Evolutionary conservation across 345 rosid genomes (phyloP), one percentile per base, ranked within the genome.

Genomic region (Aurinia saxatilis): DNA sequence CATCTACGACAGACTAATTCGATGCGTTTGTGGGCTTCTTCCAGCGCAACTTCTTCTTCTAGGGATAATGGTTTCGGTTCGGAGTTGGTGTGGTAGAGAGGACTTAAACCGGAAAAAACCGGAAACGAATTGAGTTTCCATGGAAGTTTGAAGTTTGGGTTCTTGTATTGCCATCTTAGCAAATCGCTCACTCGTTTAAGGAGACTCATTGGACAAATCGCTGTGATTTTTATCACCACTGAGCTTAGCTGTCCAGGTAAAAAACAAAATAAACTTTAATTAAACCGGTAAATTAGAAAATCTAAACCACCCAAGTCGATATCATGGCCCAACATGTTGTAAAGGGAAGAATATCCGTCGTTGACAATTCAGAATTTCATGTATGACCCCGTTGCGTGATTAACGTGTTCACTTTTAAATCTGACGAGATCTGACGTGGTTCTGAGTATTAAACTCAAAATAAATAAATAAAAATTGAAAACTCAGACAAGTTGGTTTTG

Each of bases 111-210:
- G 2, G 98, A 66, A 75, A 92, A 82, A 56, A 92, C 71, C 0
- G 98, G 88, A 3, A 86, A 67, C 2, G 80, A 44, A 48, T 76
- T 60, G 10, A 64, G 75, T 70, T 89, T 92, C 98, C 98, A 92
- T 1, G 93, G 84, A 23, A 89, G 91, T 37, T 72, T 67, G 46
- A 83, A 81, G 0, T 73, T 68, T 1, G 91, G 75, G 47, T 78
- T 68, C 57, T 64, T 82, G 60, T 85, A 67, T 66, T 92, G 86
- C 98, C 98, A 92, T 21, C 98, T 70, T 12, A 89, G 76, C 48
- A 89, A 50, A 66, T 89, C 93, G 60, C 96, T 85, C 5, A 89
- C 80, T 60, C 88, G 72, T 65, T 74, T 74, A 2, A 92, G 76
- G 57, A 89, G 62, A 14, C 77, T 52, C 31, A 82, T 76, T 7